Evolutionary conservation across 164 flowering plant species (phyloP).

Genomic region (Berberis thunbergii): DNA sequence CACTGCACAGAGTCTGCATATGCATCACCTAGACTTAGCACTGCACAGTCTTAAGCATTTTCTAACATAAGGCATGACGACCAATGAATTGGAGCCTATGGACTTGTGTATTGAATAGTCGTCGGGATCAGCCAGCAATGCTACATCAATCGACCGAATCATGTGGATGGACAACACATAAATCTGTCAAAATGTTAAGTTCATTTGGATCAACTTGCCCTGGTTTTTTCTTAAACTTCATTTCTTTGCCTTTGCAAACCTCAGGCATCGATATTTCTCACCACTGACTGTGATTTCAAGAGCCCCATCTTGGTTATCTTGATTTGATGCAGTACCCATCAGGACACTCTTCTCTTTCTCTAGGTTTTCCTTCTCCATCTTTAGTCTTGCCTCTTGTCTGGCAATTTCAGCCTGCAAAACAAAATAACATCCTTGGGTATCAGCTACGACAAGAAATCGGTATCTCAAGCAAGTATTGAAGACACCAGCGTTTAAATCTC

Average conservation of each 20-base stretch:
- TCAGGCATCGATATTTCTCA: slow-evolving; percentile 93
- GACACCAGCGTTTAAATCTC: too few relatives aligned
- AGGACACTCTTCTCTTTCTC: slow-evolving; percentile 99
- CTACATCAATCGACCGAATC: too few relatives aligned
- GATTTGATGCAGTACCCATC: slow-evolving; percentile 98
- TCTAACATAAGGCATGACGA: too few relatives aligned
- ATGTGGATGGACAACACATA: too few relatives aligned
- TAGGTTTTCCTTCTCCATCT: slow-evolving; percentile 92
- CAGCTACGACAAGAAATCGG: not conserved
- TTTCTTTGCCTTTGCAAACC: slow-evolving; percentile 97
- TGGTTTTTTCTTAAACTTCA: slow-evolving; percentile 20
- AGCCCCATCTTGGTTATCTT: slow-evolving; percentile 97
- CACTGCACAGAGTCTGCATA: too few relatives aligned
- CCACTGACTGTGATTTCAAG: slow-evolving; percentile 99
- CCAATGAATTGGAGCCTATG: too few relatives aligned
- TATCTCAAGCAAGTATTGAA: not conserved
- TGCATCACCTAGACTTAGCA: too few relatives aligned
- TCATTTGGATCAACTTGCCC: too few relatives aligned
- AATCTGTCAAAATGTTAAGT: too few relatives aligned
- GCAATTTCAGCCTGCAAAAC: slow-evolving; percentile 90
- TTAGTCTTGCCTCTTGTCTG: slow-evolving; percentile 90
- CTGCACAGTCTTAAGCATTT: too few relatives aligned
- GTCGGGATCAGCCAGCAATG: too few relatives aligned
- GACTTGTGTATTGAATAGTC: too few relatives aligned
- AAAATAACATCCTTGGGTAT: not conserved